These are phyloP conservation scores for Scleroderma bovista DNA, from an alignment of 768 basidiomycete genomes.

Conservation along the genomic window DNA sequence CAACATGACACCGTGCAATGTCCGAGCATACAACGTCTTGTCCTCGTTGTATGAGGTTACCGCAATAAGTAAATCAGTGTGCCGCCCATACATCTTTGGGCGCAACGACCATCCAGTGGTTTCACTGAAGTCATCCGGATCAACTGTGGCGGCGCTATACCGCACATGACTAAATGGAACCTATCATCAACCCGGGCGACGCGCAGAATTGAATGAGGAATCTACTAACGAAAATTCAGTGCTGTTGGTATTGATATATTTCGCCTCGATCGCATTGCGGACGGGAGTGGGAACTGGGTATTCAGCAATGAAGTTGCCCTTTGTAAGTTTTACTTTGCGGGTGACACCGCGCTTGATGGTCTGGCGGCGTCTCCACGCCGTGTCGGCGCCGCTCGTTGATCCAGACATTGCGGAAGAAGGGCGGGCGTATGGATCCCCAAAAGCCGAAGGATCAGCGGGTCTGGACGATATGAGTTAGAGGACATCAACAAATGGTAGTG, in stretches of 20 bases:
- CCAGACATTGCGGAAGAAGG: constrained; percentile 49
- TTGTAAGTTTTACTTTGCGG: constrained; percentile 89
- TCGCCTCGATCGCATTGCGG: constrained; percentile 73
- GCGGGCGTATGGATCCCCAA: constrained; percentile 63
- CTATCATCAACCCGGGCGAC: background rate
- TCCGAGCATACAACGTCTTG: constrained; percentile 86
- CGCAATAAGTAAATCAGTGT: constrained; percentile 91
- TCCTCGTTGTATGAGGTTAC: constrained; percentile 93
- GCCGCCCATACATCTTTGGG: constrained; percentile 77
- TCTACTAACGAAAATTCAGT: constrained; percentile 85
- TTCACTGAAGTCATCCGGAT: constrained; percentile 83
- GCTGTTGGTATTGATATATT: constrained; percentile 64
- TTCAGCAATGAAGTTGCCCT: constrained; percentile 90
- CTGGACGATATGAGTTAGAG: constrained; percentile 21
- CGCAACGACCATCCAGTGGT: constrained; percentile 83
- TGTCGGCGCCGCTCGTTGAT: constrained; percentile 52
- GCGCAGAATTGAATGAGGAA: background rate
- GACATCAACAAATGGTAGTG: constrained; percentile 5
- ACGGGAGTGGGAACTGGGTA: constrained; percentile 85
- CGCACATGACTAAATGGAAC: constrained; percentile 64
- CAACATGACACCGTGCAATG: constrained; percentile 93
- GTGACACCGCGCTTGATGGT: constrained; percentile 91
- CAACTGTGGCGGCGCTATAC: constrained; percentile 87
- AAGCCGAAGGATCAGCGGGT: constrained; percentile 50
- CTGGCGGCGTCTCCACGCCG: constrained; percentile 71